These are phyloP conservation scores for Glycine latifolia DNA, from an alignment of 306 rosid genomes.

Conservation along the genomic window DNA sequence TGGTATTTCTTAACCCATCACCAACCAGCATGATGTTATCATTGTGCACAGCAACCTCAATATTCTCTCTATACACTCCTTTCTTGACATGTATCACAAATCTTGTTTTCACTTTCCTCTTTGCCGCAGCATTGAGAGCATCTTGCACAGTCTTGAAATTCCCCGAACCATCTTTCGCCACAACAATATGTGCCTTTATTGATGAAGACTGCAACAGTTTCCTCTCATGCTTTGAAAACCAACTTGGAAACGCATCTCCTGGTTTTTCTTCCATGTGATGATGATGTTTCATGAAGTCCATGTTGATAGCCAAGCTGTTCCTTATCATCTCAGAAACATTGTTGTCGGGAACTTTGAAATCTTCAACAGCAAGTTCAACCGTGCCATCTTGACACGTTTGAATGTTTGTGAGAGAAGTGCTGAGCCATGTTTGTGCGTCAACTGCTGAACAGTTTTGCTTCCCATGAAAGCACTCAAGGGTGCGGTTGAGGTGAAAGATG, in stretches of 20 bases:
- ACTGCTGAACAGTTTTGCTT: conserved; percentile 40
- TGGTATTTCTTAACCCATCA: conserved; percentile 64
- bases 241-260: conserved; percentile 55
- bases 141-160: conserved; percentile 69
- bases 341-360: conserved; percentile 44
- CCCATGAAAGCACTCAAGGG: conserved; percentile 52
- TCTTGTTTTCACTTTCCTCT: conserved; percentile 53
- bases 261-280: neutral
- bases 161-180: conserved; percentile 90
- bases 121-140: conserved; percentile 71
- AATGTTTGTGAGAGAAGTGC: conserved; percentile 78
- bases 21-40: conserved; percentile 74
- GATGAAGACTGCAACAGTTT: conserved; percentile 51
- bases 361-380: conserved; percentile 54
- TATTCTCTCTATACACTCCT: conserved; percentile 82
- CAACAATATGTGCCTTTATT: conserved; percentile 65
- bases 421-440: conserved; percentile 93
- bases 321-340: conserved; percentile 77
- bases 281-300: conserved; percentile 39
- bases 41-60: conserved; percentile 67
- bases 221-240: conserved; percentile 68
- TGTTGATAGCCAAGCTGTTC: conserved; percentile 75
- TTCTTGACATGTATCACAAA: conserved; percentile 74
- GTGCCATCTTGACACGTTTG: conserved; percentile 68
- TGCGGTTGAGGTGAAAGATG: conserved; percentile 63